These are phyloP conservation scores for Phaffomyces thermotolerans DNA, from an alignment of 805 yeast genomes.

Conservation along the genomic window DNA sequence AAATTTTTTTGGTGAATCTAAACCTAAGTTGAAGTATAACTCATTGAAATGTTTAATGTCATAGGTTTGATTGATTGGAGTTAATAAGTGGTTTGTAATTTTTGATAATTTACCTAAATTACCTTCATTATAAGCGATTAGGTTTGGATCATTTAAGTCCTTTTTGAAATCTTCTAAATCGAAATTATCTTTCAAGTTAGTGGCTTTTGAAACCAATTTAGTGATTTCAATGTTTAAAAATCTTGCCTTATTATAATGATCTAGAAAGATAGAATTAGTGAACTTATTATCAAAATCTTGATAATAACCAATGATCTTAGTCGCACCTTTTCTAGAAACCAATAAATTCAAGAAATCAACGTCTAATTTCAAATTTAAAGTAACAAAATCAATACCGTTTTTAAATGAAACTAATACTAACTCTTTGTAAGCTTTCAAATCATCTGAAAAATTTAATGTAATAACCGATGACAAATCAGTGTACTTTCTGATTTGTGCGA, in stretches of 20 bases:
- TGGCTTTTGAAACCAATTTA: constrained; percentile 80
- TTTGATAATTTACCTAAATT: constrained; percentile 70
- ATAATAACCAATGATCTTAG: constrained; percentile 78
- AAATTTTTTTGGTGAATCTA: constrained; percentile 48
- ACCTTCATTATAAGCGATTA: constrained; percentile 83
- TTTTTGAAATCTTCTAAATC: constrained; percentile 62
- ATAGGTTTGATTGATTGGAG: constrained; percentile 76
- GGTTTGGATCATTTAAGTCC: constrained; percentile 45
- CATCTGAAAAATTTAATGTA: constrained; percentile 60
- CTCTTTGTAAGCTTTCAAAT: constrained; percentile 36
- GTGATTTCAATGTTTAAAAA: constrained; percentile 62
- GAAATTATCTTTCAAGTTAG: constrained; percentile 57
- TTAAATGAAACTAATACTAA: constrained; percentile 59
- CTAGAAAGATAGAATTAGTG: constrained; percentile 40
- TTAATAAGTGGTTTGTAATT: constrained; percentile 63
- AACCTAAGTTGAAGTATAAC: constrained; percentile 53
- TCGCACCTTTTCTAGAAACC: constrained; percentile 45
- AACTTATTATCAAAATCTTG: constrained; percentile 34
- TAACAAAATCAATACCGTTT: constrained; percentile 75
- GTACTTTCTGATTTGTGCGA: constrained; percentile 59
- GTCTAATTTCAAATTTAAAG: constrained; percentile 69
- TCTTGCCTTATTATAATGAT: constrained; percentile 55
- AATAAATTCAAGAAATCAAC: constrained; percentile 44
- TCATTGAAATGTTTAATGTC: constrained; percentile 58
- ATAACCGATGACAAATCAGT: constrained; percentile 69